Conservation (phyloP, 1,139 yeast genomes). For the Citeromyces siamensis region DNA sequence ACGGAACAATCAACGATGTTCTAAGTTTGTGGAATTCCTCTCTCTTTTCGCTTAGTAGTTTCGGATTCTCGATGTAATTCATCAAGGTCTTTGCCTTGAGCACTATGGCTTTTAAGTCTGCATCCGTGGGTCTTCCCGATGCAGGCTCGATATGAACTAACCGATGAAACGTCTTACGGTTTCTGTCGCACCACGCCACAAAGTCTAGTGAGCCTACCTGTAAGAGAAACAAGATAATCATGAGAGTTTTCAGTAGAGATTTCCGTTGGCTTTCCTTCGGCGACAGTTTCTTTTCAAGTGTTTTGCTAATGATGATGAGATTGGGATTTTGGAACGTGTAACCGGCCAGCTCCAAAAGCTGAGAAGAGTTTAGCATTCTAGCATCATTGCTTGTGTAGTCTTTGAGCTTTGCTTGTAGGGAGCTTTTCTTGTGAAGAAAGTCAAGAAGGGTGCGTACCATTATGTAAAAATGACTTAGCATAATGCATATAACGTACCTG, state of each 20-base stretch:
- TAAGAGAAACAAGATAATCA: conserved; percentile 24
- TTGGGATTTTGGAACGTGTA: conserved; percentile 17
- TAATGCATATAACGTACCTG: too few relatives aligned
- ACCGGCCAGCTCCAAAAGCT: conserved; percentile 23
- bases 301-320: conserved; percentile 10
- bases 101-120: conserved; percentile 11
- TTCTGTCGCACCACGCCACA: conserved; percentile 19
- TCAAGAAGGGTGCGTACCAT: not conserved
- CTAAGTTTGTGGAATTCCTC: conserved; percentile 26
- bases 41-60: conserved; percentile 20
- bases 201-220: conserved; percentile 28
- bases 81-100: conserved; percentile 23
- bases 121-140: conserved; percentile 2
- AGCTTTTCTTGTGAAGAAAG: not conserved
- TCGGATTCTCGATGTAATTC: conserved; percentile 17
- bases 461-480: too few relatives aligned
- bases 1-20: conserved; percentile 27
- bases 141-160: conserved; percentile 2
- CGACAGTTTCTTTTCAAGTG: conserved; percentile 11
- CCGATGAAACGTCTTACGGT: conserved; percentile 9
- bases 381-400: conserved; percentile 26
- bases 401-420: conserved; percentile 6
- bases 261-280: conserved; percentile 12
- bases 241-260: conserved; percentile 22
- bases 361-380: conserved; percentile 27